Conservation (phyloP, 2,329 filamentous ascomycete genomes). For the Microsporum canis region DNA sequence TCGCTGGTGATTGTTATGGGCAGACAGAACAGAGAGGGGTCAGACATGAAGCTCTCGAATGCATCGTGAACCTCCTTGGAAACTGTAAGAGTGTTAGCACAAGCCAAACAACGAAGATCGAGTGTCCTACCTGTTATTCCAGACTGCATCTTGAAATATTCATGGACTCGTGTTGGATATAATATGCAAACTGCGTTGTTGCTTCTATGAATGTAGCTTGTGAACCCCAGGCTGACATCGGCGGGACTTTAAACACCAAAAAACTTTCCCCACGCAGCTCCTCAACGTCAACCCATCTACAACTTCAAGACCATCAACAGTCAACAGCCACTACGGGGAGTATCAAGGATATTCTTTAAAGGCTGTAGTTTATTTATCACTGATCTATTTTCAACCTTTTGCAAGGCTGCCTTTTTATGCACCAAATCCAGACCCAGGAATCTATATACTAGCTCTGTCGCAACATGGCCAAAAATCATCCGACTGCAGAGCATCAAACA, state of each 20-base stretch:
- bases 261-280: not conserved
- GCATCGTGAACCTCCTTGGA: constrained; percentile 38
- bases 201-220: not conserved
- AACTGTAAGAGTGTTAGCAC: constrained; percentile 21
- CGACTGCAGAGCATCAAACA: not conserved
- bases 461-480: constrained; percentile 1
- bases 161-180: not conserved
- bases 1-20: constrained; percentile 38
- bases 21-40: constrained; percentile 34
- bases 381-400: not conserved
- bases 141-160: constrained; percentile 34
- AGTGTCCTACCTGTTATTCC: constrained; percentile 34
- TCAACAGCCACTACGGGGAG: not conserved
- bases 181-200: not conserved
- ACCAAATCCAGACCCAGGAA: constrained; percentile 2
- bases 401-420: constrained; percentile 1
- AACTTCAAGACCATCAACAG: not conserved
- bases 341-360: too few relatives aligned
- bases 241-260: not conserved
- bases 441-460: constrained; percentile 1
- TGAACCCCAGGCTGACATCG: not conserved
- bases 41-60: constrained; percentile 34
- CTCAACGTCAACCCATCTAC: not conserved
- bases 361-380: not conserved
- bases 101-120: not conserved